Base-by-base conservation (phyloP, 768 basidiomycete genomes). In the Agaricus subrufescens region DNA sequence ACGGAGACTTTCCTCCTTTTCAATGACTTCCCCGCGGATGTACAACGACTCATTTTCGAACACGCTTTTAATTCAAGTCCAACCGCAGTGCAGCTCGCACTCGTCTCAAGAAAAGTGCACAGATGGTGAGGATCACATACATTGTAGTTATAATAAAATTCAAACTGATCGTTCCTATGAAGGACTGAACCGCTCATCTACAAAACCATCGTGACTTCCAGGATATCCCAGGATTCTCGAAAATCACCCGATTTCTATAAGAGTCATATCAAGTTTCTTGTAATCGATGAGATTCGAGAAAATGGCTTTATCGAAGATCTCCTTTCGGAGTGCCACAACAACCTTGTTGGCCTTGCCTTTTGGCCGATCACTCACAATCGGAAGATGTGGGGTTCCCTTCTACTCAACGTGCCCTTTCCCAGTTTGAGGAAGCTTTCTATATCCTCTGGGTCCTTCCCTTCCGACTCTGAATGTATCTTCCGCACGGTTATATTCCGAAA, bases 171-270 rank as follows among this genome's bases (percentile, higher is more conserved):
- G 23, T 26, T 25, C 14, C 7, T 31, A 19, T 19, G n/a, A 29
- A 54, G 53, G 53, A 40, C 47, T 29, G 46, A 54, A 2, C 46
- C 53, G 11, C 53, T 54, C 26, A 47, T 54, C 9, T 54, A 54
- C 27, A n/a, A 26, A 29, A 40, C 37, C 25, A 54, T 54, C 27
- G 8, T 30, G 2, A 25, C 51, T 11, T 44, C 43, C 14, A 52
- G 29, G 42, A 9, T 19, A 5, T 3, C 46, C n/a, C 29, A n/a
- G 3, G 15, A 14, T 25, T 29, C 40, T 30, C 50, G 29, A 19
- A 52, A 52, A 30, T 12, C 42, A 8, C n/a, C 15, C 11, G 40
- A 31, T 10, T 52, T 52, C 39, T 52, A 52, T n/a, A 12, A 25
- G 26, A 44, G 19, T 30, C 50, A 52, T 27, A 40, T 52, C 40